phyloP scores from a whole-genome alignment of 202 grass and related monocot species.

The Carex sylvatica region DNA sequence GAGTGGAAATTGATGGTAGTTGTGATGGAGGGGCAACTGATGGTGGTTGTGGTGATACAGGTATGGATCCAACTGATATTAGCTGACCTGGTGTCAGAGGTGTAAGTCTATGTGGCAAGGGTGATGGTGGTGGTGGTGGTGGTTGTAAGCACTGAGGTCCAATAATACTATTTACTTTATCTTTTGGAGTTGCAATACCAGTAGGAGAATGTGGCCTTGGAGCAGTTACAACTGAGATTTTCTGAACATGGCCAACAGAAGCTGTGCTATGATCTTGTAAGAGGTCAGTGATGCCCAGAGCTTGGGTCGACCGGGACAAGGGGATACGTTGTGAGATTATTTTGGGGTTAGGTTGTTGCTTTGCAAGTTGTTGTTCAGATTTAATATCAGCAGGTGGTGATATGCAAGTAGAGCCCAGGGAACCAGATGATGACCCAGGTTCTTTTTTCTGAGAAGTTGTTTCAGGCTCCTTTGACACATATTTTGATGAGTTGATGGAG shows the following conservation, averaged over 20 bases:
- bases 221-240: slow-evolving; percentile 27
- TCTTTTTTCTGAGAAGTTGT: not conserved
- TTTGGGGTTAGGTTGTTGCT: slow-evolving; percentile 37
- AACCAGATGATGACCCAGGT: not conserved
- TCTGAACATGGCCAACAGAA: slow-evolving; percentile 18
- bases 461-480: not conserved
- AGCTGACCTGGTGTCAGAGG: not conserved
- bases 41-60: slow-evolving; percentile 28
- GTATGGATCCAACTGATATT: not conserved
- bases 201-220: slow-evolving; percentile 14
- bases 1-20: not conserved
- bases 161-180: slow-evolving; percentile 29
- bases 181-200: slow-evolving; percentile 30
- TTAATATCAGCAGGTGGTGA: not conserved
- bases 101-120: not conserved
- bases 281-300: slow-evolving; percentile 73
- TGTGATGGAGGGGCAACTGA: not conserved
- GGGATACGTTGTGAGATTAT: slow-evolving; percentile 60
- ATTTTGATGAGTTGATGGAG: not conserved
- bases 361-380: slow-evolving; percentile 26
- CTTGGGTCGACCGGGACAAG: slow-evolving; percentile 56
- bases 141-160: slow-evolving; percentile 26
- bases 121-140: slow-evolving; percentile 14
- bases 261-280: slow-evolving; percentile 54
- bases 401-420: not conserved